phyloP scores from a whole-genome alignment of 148 eudicot species.

The Chenopodium formosanum region DNA sequence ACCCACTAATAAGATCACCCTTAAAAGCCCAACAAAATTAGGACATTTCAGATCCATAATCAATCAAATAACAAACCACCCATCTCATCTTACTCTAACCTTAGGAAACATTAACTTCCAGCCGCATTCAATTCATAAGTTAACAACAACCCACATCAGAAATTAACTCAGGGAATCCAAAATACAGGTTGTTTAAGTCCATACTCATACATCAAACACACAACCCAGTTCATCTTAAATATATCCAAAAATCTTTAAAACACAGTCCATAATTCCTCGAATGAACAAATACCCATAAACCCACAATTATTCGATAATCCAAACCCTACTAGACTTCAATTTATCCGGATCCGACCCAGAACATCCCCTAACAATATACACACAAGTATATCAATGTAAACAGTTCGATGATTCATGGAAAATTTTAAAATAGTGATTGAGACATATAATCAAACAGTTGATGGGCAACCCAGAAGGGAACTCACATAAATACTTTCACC shows the following conservation, averaged over 20 bases:
- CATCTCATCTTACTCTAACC: background rate
- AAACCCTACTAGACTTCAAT: too few species aligned
- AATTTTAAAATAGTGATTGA: too few species aligned
- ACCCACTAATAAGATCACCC: background rate
- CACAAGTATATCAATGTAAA: too few species aligned
- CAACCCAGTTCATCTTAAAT: background rate
- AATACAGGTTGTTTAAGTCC: background rate
- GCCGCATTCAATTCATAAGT: too few species aligned
- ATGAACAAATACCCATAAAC: background rate
- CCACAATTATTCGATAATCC: background rate
- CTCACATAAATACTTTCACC: slow-evolving; percentile 11
- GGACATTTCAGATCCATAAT: background rate
- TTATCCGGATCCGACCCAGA: too few species aligned
- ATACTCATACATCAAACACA: background rate
- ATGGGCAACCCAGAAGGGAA: background rate
- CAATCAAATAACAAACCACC: background rate
- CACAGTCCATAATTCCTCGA: background rate
- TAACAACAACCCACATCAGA: background rate
- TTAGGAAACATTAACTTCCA: background rate
- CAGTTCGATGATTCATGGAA: background rate
- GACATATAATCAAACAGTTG: background rate
- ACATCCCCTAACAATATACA: too few species aligned
- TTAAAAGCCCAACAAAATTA: background rate
- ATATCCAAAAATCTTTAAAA: too few species aligned
- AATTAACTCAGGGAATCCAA: background rate